Evolutionary conservation across 176 grass and related monocot species (phyloP), one percentile per base, ranked within the genome.

Genomic region (Pontederia crassipes): DNA sequence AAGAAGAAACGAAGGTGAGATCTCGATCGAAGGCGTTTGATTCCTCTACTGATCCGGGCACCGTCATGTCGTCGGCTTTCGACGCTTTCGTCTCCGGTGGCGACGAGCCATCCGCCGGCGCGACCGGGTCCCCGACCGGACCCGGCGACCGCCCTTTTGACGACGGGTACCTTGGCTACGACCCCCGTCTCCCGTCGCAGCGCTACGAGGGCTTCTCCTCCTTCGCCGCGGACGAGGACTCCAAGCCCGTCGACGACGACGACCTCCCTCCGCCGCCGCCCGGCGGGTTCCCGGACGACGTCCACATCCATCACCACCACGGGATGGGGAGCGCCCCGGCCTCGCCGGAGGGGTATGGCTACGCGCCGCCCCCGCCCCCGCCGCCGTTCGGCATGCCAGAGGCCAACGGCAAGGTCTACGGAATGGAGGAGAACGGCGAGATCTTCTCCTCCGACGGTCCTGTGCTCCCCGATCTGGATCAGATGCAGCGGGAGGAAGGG

Each of bases 401-500:
- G 46, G 17, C 46, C 15, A 18, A 64, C 1, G 62, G 16, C 5
- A 49, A 26, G 15, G 46, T 11, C 16, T 49, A 20, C 46, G 45
- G 10, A 10, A 17, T 17, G 62, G 62, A 49, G 62, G 45, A 64
- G n/a, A 49, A 64, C 46, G 62, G 62, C 46, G 62, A 26, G 62
- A 64, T 64, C 46, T 64, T 64, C 62, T 24, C 62, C 45, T 24
- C 62, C 0, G 62, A 64, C 62, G 62, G 62, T 1, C 62, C 62
- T 11, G 8, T 49, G 11, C 62, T 64, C 13, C 62, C 62, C 10
- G 62, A 64, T 4, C 62, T 47, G 17, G 46, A 64, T 49, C 46
- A 64, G 62, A 64, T 64, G 62, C 62, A 47, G 62, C 62, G 62
- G 62, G 62, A 64, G 11, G 62, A 64, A 18, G 62, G 62, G 1